A percentile compares a stretch with the other conserved stretches of the same genome.
Evolutionary conservation across 805 yeast genomes (phyloP).

Genomic region (Cyberlindnera saturnus): DNA sequence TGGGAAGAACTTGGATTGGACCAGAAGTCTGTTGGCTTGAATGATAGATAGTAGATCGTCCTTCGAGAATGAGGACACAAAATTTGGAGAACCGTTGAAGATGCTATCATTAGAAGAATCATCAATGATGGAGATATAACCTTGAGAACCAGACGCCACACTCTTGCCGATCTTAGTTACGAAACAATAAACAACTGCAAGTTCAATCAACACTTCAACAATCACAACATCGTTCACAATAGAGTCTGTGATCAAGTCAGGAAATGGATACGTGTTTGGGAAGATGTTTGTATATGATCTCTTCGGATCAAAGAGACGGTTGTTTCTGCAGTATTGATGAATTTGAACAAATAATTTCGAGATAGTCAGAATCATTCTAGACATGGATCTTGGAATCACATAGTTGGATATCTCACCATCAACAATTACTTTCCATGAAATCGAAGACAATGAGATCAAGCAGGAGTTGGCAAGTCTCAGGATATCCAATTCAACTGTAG

Average conservation of each 20-base stretch:
- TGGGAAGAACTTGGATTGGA: conserved; percentile 58
- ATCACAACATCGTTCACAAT: conserved; percentile 61
- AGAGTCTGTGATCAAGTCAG: conserved; percentile 63
- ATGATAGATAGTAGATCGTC: conserved; percentile 39
- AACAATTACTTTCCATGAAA: conserved; percentile 31
- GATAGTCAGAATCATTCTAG: conserved; percentile 50
- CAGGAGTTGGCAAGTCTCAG: conserved; percentile 59
- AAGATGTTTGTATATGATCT: conserved; percentile 64
- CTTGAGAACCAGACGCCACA: conserved; percentile 20
- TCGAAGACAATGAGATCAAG: conserved; percentile 42
- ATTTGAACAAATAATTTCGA: conserved; percentile 45
- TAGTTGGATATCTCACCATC: conserved; percentile 27
- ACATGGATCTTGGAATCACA: conserved; percentile 39
- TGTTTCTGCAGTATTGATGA: conserved; percentile 39
- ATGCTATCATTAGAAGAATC: conserved; percentile 30
- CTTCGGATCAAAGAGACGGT: conserved; percentile 43
- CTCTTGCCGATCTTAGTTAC: conserved; percentile 44
- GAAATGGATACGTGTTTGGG: conserved; percentile 62
- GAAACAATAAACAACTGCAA: conserved; percentile 54
- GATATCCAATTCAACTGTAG: conserved; percentile 45
- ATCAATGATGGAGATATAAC: conserved; percentile 29
- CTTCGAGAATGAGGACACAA: conserved; percentile 33
- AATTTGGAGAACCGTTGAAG: conserved; percentile 36
- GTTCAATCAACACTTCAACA: conserved; percentile 68
- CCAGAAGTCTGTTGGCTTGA: conserved; percentile 43